Evolutionary conservation across 805 yeast genomes (phyloP), one percentile per base, ranked within the genome.

Genomic region (Wickerhamiella lipophila): DNA sequence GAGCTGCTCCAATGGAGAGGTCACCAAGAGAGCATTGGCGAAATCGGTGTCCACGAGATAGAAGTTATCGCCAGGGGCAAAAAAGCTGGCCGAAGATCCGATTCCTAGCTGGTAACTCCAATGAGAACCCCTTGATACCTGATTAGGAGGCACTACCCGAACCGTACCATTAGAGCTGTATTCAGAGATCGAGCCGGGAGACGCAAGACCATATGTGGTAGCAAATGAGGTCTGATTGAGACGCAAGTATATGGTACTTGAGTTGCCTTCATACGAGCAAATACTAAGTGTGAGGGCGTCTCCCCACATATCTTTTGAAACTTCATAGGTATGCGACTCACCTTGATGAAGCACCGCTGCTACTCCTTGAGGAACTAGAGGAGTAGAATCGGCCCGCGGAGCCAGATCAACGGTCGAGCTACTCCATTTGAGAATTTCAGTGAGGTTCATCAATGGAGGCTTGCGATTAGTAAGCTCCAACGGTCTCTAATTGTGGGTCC

Each of bases 21-120:
- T 79, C 18, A 76, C 75, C 29, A 86, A 67, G 51, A 84, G 65
- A 0, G 83, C 87, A 30, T 83, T 74, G 15, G 70, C 67, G 56
- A 75, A 74, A 63, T 84, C 95, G 0, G 87, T 66, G 60, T 85
- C 95, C 1, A 83, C 74, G 15, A 81, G 65, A 30, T 56, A 65
- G n/a, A 64, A 51, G 22, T 56, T 53, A 9, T 59, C 53, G 4
- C 23, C 40, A 11, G 36, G 30, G 18, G 25, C 42, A 16, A 42
- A 50, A 26, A 21, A 32, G 9, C 52, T 22, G 11, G 52, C 52
- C 9, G 85, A 78, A 3, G 22, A 16, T 11, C 55, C 60, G 2
- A 77, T 74, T 2, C 85, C 88, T 29, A 86, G 62, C 58, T 78
- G 76, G 58, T 79, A 83, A 6, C 68, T 54, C 88, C 88, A 81